phyloP scores from a whole-genome alignment of 2,329 filamentous ascomycete genomes.

The Colletotrichum sojae region DNA sequence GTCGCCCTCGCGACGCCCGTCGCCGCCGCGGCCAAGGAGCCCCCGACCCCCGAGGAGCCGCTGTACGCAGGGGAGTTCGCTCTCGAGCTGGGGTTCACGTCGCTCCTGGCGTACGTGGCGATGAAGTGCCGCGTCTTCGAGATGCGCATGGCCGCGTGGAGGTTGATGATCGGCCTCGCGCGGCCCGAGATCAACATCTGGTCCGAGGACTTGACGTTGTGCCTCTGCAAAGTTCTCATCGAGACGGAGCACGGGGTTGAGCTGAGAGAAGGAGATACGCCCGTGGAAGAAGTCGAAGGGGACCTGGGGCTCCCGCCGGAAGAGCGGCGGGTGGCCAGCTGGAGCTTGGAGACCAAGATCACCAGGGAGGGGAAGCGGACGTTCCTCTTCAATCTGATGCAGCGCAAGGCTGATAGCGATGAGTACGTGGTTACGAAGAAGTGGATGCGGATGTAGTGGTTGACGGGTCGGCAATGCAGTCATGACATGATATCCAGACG shows the following conservation, averaged over 20 bases:
- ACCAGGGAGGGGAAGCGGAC: background rate
- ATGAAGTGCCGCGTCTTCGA: conserved; percentile 17
- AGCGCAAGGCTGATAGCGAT: no score
- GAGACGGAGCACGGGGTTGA: conserved; percentile 48
- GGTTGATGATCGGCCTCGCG: conserved; percentile 20
- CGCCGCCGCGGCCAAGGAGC: background rate
- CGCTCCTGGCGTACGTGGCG: background rate
- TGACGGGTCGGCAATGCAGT: no score
- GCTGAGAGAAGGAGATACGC: background rate
- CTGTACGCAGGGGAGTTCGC: no score
- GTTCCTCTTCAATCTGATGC: no score
- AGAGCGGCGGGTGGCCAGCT: background rate
- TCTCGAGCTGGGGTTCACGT: conserved; percentile 9
- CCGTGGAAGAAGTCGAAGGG: background rate
- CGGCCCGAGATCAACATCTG: conserved; percentile 56
- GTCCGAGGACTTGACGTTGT: conserved; percentile 49
- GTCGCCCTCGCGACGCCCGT: background rate
- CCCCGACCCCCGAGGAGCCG: background rate
- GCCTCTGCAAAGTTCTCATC: conserved; percentile 51
- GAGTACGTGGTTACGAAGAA: no score
- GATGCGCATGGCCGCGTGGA: conserved; percentile 3
- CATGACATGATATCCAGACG: no score
- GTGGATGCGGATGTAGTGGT: no score
- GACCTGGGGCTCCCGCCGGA: conserved; percentile 7
- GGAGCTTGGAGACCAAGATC: background rate